Percentiles rank a stretch among this genome's conserved stretches.
Conservation (phyloP, 352 stramenopile species). For the Pythium sp. region DNA sequence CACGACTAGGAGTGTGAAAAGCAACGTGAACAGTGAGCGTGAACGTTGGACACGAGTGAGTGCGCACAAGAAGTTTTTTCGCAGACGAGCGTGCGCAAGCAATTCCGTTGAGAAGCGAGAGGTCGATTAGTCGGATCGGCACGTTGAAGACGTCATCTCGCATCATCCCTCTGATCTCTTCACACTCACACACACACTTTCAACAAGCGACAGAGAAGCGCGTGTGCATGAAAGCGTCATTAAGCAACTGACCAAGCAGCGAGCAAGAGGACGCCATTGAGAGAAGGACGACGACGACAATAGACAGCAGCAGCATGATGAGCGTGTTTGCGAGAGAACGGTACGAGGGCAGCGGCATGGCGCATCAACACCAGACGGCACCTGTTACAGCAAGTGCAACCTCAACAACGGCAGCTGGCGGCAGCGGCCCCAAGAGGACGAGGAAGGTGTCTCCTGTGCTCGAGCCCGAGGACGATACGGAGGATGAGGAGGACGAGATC, state of each 20-base stretch:
- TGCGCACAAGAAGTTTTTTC: not conserved
- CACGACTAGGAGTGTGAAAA: no score
- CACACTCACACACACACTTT: not conserved
- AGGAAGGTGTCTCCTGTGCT: constrained; percentile 52
- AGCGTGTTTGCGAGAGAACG: constrained; percentile 12
- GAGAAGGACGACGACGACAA: not conserved
- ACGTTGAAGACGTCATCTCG: not conserved
- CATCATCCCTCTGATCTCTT: not conserved
- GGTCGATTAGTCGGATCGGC: not conserved
- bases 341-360: not conserved
- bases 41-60: not conserved
- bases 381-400: not conserved
- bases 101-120: not conserved
- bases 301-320: constrained; percentile 6
- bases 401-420: not conserved
- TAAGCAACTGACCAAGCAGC: not conserved
- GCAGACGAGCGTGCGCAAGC: constrained; percentile 3
- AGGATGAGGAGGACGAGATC: constrained; percentile 65
- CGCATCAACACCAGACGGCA: not conserved
- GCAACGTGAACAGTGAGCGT: not conserved
- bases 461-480: constrained; percentile 27
- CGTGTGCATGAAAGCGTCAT: not conserved
- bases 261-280: constrained; percentile 1
- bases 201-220: not conserved
- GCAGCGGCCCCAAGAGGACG: constrained; percentile 19